Evolutionary conservation across 495 filamentous ascomycete species (phyloP), one percentile per base, ranked within the genome.

Genomic region (Penicilliopsis zonata): DNA sequence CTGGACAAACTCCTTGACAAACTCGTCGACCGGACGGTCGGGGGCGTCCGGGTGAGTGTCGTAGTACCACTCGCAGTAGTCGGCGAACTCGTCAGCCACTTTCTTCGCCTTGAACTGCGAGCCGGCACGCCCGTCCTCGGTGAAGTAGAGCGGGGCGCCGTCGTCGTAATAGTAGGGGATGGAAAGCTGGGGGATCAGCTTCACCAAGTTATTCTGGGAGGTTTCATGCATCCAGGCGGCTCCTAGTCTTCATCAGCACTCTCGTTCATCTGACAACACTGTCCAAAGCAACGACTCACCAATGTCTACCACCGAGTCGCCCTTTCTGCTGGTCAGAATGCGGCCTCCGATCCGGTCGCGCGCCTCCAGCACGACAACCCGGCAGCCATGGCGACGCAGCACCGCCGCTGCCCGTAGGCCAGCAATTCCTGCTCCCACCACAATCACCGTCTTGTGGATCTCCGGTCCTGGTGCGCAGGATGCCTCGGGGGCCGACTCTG

Each of bases 151-250:
- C 16, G 44, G 41, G 4, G 37, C 18, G 3, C 44, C 44, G 22
- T 48, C 44, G 21, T 48, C 44, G 28, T 48, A 48, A 21, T 48
- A 48, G 18, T 48, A 48, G 2, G 37, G 37, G 14, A 48, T 48
- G 13, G 28, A 19, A 13, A 48, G 33, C 9, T 34, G 23, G 6
- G 37, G 44, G 30, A 48, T 48, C 9, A 48, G 41, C 16, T 44
- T 48, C 28, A 48, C 44, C 22, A 48, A 26, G 10, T 18, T 24
- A 19, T 48, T 48, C 38, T 48, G 44, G 29, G 44, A 48, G 17
- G 44, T 48, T 36, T 48, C 44, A 28, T 48, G 44, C 44, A 48
- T 48, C 44, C 44, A 48, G 18, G 44, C 44, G 7, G 44, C 44
- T 18, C 44, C 44, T 48, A 9, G 9, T 10, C 24, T 13, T 13